Evolutionary conservation across 805 yeast species (phyloP), one percentile per base, ranked within the genome.

Genomic region (Starmerella khaoyaiensis): DNA sequence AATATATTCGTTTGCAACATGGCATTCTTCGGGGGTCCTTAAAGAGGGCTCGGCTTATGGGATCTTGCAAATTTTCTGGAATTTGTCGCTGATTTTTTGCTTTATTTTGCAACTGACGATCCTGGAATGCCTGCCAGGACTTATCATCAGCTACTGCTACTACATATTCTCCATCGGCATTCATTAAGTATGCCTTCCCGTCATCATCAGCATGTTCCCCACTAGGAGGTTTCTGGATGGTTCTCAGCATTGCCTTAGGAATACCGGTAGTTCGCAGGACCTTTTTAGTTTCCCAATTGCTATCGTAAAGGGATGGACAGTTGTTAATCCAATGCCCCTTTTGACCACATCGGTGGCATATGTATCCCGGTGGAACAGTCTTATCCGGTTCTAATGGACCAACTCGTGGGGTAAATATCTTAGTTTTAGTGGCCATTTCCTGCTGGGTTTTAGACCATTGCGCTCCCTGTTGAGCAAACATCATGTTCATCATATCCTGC

Each of bases 371-470:
- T 1, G 98, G 98, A 8, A 95, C 95, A 14, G 50, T 46, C 14
- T 48, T 40, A 31, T 46, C 50, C 47, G 78, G 86, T 40, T 82
- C 93, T 3, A 62, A 56, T 52, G 30, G 21, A 5, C 37, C 25
- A 3, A 32, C 31, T 12, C 37, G 32, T 19, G 43, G 47, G 11
- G 45, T 19, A 53, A 72, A 76, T 2, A 86, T 74, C 12, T 93
- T 77, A 21, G 84, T 76, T 15, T 87, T 93, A 3, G 74, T 70
- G 2, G 95, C 79, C 77, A 90, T 76, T 39, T 73, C 79, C 46
- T 82, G 87, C 57, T 90, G 98, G 1, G 95, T 82, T 50, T 79
- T 82, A 38, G 79, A 79, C 99, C 99, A 90, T 45, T 81, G 94
- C 48, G 79, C 84, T 41, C 80, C 81, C 59, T 93, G 97, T 37